These are phyloP conservation scores for Tylopilus cervinicoccineus DNA, from an alignment of 768 basidiomycete genomes.

Conservation along the genomic window DNA sequence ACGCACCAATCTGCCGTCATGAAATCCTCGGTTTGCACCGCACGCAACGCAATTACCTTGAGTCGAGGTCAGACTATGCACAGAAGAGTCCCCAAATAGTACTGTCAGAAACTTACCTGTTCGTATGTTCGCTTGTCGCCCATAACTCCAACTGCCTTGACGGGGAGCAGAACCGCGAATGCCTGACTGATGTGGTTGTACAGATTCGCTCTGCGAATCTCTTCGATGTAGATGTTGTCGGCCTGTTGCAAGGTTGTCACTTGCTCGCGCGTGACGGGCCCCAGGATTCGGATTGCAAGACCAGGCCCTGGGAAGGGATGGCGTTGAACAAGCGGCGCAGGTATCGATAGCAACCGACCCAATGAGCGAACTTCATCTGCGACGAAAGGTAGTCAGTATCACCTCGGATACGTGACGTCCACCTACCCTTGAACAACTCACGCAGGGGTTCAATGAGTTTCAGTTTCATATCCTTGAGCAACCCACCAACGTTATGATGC, in stretches of 20 bases:
- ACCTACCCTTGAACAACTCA: conserved; percentile 94
- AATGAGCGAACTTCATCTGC: conserved; percentile 94
- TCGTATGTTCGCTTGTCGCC: conserved; percentile 96
- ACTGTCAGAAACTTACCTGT: conserved; percentile 49
- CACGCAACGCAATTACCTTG: conserved; percentile 89
- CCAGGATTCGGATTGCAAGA: conserved; percentile 95
- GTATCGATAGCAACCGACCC: conserved; percentile 87
- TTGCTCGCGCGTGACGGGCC: conserved; percentile 91
- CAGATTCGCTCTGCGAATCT: conserved; percentile 88
- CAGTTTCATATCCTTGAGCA: conserved; percentile 96
- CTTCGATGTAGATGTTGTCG: conserved; percentile 95
- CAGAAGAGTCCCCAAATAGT: not conserved
- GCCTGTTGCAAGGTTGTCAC: conserved; percentile 89
- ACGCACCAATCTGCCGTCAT: conserved; percentile 98
- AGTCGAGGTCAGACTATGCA: conserved; percentile 1
- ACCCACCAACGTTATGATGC: conserved; percentile 97
- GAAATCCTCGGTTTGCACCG: conserved; percentile 97
- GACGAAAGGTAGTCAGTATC: not conserved
- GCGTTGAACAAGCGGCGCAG: conserved; percentile 87
- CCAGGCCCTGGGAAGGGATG: conserved; percentile 99
- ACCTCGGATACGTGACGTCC: not conserved
- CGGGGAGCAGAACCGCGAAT: conserved; percentile 93
- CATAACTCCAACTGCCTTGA: conserved; percentile 97
- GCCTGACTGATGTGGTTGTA: conserved; percentile 96
- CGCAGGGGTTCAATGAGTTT: conserved; percentile 97